Evolutionary conservation across 495 filamentous ascomycete species (phyloP).

Genomic region (Sphaerosporella brunnea): DNA sequence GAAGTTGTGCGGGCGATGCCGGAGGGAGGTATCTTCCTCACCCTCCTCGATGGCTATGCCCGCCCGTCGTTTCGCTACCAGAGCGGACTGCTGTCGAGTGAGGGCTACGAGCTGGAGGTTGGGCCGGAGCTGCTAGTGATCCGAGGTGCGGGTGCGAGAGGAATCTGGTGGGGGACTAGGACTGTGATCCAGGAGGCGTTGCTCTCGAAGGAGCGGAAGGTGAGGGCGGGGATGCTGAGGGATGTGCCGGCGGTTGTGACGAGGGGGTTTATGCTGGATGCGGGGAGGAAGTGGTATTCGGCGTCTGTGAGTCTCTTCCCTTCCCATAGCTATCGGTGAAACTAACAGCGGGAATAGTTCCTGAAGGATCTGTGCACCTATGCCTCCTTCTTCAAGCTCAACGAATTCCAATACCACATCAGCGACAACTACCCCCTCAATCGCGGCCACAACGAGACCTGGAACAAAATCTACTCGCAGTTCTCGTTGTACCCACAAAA

Average conservation of each 20-base stretch:
- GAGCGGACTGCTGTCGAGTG: slow-evolving; percentile 31
- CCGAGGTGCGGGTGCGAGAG: slow-evolving; percentile 33
- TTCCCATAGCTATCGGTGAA: neutral
- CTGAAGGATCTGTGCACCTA: slow-evolving; percentile 41
- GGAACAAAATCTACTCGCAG: slow-evolving; percentile 36
- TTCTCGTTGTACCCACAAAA: slow-evolving; percentile 34
- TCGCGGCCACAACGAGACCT: slow-evolving; percentile 35
- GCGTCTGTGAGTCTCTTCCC: slow-evolving; percentile 10
- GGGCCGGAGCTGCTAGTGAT: slow-evolving; percentile 26
- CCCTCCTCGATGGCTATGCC: slow-evolving; percentile 10
- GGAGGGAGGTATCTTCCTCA: slow-evolving; percentile 24
- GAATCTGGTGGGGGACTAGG: slow-evolving; percentile 40
- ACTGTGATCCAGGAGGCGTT: slow-evolving; percentile 32
- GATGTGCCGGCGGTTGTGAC: slow-evolving; percentile 35
- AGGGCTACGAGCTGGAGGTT: slow-evolving; percentile 33
- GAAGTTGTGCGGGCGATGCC: slow-evolving; percentile 21
- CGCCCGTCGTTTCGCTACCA: slow-evolving; percentile 31
- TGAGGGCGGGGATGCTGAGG: slow-evolving; percentile 27
- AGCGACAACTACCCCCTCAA: slow-evolving; percentile 41
- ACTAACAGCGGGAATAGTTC: slow-evolving; percentile 18
- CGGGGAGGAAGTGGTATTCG: slow-evolving; percentile 40
- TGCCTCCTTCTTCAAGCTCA: slow-evolving; percentile 39
- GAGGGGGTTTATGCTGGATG: slow-evolving; percentile 38
- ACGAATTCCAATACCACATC: slow-evolving; percentile 40
- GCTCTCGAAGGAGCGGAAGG: neutral